These are phyloP conservation scores for Acrocalymma vagum DNA, from an alignment of 2,329 filamentous ascomycete genomes.

Conservation along the genomic window DNA sequence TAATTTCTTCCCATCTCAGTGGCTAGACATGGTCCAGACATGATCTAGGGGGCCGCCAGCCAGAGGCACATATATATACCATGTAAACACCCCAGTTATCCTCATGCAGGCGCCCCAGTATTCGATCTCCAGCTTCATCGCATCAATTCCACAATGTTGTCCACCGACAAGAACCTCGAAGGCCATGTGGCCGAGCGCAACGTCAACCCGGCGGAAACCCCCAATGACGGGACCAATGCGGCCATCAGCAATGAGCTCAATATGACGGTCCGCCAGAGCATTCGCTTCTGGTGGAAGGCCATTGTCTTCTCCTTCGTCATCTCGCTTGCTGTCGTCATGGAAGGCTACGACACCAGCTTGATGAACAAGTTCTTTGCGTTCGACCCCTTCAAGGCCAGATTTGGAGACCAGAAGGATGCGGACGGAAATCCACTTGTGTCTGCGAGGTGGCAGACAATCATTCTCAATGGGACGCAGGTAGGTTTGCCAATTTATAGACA, in stretches of 20 bases:
- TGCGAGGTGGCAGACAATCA: conserved; percentile 53
- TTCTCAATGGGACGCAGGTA: conserved; percentile 52
- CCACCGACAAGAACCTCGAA: conserved; percentile 20
- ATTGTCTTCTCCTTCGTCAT: conserved; percentile 83
- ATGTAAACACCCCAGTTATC: too few species aligned
- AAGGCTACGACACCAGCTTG: conserved; percentile 82
- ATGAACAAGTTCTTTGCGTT: conserved; percentile 77
- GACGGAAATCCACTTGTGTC: conserved; percentile 49
- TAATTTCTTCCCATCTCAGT: too few species aligned
- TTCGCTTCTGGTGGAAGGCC: conserved; percentile 84
- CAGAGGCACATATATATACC: too few species aligned
- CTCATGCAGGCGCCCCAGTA: too few species aligned
- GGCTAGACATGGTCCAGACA: too few species aligned
- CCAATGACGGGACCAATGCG: conserved; percentile 22
- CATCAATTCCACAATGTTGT: too few species aligned
- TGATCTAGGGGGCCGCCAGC: too few species aligned
- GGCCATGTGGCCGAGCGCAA: conserved; percentile 28
- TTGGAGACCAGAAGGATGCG: conserved; percentile 42
- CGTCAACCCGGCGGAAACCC: conserved; percentile 20
- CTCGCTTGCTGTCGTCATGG: conserved; percentile 87
- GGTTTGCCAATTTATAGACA: conserved; percentile 23
- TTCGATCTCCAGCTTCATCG: too few species aligned
- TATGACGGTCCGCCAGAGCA: conserved; percentile 70
- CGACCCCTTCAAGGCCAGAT: conserved; percentile 50
- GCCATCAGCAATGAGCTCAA: conserved; percentile 54